Evolutionary conservation across 768 basidiomycete genomes (phyloP).

Genomic region (Tricholoma matsutake): DNA sequence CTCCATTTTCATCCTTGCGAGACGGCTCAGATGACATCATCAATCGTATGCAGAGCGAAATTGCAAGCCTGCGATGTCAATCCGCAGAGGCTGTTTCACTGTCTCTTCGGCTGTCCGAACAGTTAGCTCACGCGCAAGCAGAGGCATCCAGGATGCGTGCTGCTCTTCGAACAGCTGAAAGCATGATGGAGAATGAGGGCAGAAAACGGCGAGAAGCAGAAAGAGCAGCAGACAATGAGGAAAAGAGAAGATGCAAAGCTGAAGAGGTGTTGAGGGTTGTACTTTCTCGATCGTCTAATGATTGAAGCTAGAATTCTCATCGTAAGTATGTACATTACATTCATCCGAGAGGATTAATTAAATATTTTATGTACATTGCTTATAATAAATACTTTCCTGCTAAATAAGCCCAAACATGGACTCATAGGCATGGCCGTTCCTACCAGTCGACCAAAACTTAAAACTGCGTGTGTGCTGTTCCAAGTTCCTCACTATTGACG

Average conservation of each 20-base stretch:
- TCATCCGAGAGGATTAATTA: too few relatives aligned
- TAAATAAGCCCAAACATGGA: not conserved
- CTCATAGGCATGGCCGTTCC: conserved; percentile 36
- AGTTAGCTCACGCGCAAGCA: conserved; percentile 62
- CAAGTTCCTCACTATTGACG: not conserved
- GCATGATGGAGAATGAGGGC: conserved; percentile 58
- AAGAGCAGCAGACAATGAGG: conserved; percentile 47
- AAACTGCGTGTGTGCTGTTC: conserved; percentile 53
- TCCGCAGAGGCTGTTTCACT: conserved; percentile 66
- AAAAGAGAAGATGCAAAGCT: conserved; percentile 39
- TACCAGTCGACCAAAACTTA: conserved; percentile 45
- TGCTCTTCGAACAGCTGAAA: conserved; percentile 52
- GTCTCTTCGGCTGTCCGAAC: conserved; percentile 63
- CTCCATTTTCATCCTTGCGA: conserved; percentile 39
- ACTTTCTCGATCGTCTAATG: conserved; percentile 21
- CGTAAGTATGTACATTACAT: not conserved
- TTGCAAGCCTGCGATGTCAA: conserved; percentile 60
- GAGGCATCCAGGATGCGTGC: conserved; percentile 56
- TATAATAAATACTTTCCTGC: too few relatives aligned
- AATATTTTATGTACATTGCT: too few relatives aligned
- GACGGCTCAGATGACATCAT: conserved; percentile 41
- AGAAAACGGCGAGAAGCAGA: conserved; percentile 59
- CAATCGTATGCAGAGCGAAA: conserved; percentile 65
- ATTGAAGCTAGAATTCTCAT: not conserved
- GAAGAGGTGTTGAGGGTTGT: conserved; percentile 47